Base-by-base conservation (phyloP, 768 basidiomycete species). In the Ramaria sp. region DNA sequence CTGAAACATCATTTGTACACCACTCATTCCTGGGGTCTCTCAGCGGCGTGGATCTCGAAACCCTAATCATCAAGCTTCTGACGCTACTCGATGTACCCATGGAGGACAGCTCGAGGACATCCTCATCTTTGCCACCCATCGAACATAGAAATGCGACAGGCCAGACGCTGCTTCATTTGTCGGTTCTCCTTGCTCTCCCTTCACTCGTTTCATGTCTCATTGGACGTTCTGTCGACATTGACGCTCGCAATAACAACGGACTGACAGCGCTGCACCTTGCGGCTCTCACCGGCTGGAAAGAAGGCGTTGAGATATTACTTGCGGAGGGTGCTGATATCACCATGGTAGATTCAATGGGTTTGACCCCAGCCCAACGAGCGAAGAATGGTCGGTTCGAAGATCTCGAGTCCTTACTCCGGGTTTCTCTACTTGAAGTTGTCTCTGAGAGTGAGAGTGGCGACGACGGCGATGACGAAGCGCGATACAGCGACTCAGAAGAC, bases 221-320 rank as follows among this genome's bases (percentile, higher is more conserved):
- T 57, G 70, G 73, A 4, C 86, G 79, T 54, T 81, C 78, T 7
- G 82, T 86, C 38, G 90, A 93, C 65, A 62, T 93, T 53, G 91
- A 98, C 66, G 78, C 77, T 13, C 82, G 90, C 50, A 96, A 99
- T 69, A 76, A 80, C 49, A 95, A 92, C 68, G 95, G 95, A 13
- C 91, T 79, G 67, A 98, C 94, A 0, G 82, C 96, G 0, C 71
- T 97, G 34, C 89, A 94, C 70, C 87, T 94, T 64, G 88, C 93
- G 17, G 85, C 82, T 0, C 70, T 94, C 34, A 74, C 73, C 7
- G 78, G 78, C 22, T 82, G 86, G 13, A 72, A 73, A 53, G 74
- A 78, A 11, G 92, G 89, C 68, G 78, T 80, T 1, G 71, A 75
- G 47, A 68, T 84, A 5, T 73, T 99, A 31, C 63, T 95, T n/a